These are phyloP conservation scores for Prosopis cineraria DNA, from an alignment of 306 rosid species.

Conservation along the genomic window DNA sequence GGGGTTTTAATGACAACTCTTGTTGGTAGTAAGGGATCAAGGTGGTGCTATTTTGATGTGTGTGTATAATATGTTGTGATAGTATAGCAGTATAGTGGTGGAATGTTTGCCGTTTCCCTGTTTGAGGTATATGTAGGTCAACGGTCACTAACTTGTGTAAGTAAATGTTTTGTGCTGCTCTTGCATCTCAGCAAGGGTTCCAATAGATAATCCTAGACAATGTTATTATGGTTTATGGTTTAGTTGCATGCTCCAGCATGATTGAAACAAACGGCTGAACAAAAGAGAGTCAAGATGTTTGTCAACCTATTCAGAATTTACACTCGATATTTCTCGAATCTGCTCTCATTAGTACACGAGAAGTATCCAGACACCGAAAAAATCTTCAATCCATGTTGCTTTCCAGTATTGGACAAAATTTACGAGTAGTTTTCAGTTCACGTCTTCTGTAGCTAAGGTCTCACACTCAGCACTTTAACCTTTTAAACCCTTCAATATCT, in stretches of 20 bases:
- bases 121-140: neutral
- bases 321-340: neutral
- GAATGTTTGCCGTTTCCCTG: slow-evolving; percentile 1
- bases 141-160: neutral
- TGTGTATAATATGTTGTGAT: neutral
- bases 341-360: neutral
- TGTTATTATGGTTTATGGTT: neutral
- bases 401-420: too few relatives aligned
- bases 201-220: neutral
- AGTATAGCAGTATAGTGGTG: slow-evolving; percentile 21
- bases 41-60: slow-evolving; percentile 37
- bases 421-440: too few relatives aligned
- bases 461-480: too few relatives aligned
- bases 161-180: slow-evolving; percentile 2
- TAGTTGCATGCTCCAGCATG: neutral
- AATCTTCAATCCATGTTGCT: slow-evolving; percentile 24
- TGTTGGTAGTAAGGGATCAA: slow-evolving; percentile 10
- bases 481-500: neutral
- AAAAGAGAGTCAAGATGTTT: slow-evolving; percentile 18
- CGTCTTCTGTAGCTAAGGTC: too few relatives aligned
- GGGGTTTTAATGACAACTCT: neutral
- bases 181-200: neutral
- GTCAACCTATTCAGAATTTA: slow-evolving; percentile 48
- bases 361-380: too few relatives aligned
- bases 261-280: too few relatives aligned